Percentiles rank a stretch among this genome's conserved stretches.
These are phyloP conservation scores for Pseudozyma flocculosa DNA, from an alignment of 1,284 basidiomycete species.

Conservation along the genomic window DNA sequence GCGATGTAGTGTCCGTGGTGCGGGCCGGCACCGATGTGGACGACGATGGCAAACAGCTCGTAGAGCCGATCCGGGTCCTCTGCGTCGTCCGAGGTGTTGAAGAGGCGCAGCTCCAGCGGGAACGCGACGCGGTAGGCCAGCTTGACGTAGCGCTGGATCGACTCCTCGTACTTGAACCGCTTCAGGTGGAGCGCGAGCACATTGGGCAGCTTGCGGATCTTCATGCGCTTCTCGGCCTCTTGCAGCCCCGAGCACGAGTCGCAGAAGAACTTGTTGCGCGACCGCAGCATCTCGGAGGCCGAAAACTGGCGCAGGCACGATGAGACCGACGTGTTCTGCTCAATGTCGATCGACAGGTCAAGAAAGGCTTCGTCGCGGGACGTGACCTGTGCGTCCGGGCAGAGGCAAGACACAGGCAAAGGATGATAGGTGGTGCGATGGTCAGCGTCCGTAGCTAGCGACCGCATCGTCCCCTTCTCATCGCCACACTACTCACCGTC, in stretches of 20 bases:
- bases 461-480: no score
- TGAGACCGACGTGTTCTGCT: constrained; percentile 92
- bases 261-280: constrained; percentile 98
- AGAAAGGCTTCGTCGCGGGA: constrained; percentile 93
- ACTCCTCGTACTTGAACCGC: constrained; percentile 95
- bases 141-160: constrained; percentile 84
- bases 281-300: constrained; percentile 95
- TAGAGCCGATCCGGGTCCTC: constrained; percentile 82
- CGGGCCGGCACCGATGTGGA: constrained; percentile 93
- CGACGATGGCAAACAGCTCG: constrained; percentile 90
- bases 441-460: background rate
- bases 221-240: constrained; percentile 98
- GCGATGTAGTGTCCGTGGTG: constrained; percentile 97
- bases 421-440: background rate
- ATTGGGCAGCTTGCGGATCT: constrained; percentile 92
- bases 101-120: constrained; percentile 86
- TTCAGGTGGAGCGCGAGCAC: constrained; percentile 92
- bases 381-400: constrained; percentile 67
- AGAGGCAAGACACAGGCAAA: no score
- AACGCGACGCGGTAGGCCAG: constrained; percentile 94
- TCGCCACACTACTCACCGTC: constrained; percentile 43
- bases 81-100: constrained; percentile 94
- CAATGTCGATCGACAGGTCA: constrained; percentile 96
- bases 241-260: constrained; percentile 93
- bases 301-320: constrained; percentile 94